Conservation (phyloP, 768 basidiomycete genomes). For the Leucocoprinus birnbaumii region DNA sequence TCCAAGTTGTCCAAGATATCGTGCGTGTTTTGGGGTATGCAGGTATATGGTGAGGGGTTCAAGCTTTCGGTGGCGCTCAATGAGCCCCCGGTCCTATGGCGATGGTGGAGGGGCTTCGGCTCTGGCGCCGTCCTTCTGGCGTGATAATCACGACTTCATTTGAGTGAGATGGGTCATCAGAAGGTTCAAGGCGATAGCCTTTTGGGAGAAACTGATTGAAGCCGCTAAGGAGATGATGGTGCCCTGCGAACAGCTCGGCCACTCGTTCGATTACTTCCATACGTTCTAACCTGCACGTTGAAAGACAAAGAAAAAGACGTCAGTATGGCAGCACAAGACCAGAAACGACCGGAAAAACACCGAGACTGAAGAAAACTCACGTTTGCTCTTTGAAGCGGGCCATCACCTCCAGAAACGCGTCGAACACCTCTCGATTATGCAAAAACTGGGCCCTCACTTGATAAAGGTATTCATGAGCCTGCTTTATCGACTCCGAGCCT, state of each 20-base stretch:
- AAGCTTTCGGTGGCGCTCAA: background rate
- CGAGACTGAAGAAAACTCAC: background rate
- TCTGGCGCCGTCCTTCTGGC: slow-evolving; percentile 6
- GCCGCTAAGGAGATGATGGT: slow-evolving; percentile 11
- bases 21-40: background rate
- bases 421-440: slow-evolving; percentile 9
- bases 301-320: background rate
- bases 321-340: background rate
- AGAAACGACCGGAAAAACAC: background rate
- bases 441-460: slow-evolving; percentile 11
- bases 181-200: slow-evolving; percentile 13
- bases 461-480: slow-evolving; percentile 10
- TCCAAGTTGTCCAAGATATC: background rate
- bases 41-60: background rate
- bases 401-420: slow-evolving; percentile 11
- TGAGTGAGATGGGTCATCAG: slow-evolving; percentile 7
- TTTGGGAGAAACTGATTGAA: slow-evolving; percentile 13
- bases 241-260: slow-evolving; percentile 10
- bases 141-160: slow-evolving; percentile 8
- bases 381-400: slow-evolving; percentile 9
- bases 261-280: slow-evolving; percentile 13
- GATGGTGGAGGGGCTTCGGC: background rate
- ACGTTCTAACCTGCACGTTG: slow-evolving; percentile 1
- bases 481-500: background rate
- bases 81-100: background rate